Evolutionary conservation across 345 rosid genomes (phyloP).

Genomic region (Citrus cavaleriei): DNA sequence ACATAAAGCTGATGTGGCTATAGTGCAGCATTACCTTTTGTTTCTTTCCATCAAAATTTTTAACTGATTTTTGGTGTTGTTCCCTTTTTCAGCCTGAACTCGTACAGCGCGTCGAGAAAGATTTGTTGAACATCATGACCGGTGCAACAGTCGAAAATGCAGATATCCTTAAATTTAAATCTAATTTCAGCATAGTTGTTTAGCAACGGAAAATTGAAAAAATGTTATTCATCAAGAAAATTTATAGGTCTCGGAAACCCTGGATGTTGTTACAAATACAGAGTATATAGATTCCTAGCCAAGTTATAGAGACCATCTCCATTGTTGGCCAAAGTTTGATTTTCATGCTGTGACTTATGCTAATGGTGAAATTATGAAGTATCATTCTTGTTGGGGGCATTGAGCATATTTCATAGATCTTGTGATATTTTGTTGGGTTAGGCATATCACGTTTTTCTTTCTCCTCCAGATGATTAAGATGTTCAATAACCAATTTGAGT

Average conservation of each 20-base stretch:
- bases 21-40: neutral
- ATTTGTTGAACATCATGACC: constrained; percentile 85
- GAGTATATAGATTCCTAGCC: neutral
- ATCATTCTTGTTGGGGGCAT: too few species aligned
- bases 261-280: neutral
- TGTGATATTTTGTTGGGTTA: neutral
- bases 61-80: constrained; percentile 17
- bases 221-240: neutral
- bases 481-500: neutral
- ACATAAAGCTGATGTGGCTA: neutral
- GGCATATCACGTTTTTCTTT: neutral
- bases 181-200: neutral
- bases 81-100: constrained; percentile 82
- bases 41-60: neutral
- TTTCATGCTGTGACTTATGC: neutral
- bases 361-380: neutral
- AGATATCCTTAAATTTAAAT: constrained; percentile 49
- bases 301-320: neutral
- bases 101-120: constrained; percentile 85
- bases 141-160: constrained; percentile 76
- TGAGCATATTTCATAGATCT: neutral
- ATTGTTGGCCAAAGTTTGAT: neutral
- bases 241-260: neutral
- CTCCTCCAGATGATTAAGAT: neutral
- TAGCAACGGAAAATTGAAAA: neutral